phyloP scores from a whole-genome alignment of 1,284 basidiomycete species.

The Lentinula novae-zelandiae region DNA sequence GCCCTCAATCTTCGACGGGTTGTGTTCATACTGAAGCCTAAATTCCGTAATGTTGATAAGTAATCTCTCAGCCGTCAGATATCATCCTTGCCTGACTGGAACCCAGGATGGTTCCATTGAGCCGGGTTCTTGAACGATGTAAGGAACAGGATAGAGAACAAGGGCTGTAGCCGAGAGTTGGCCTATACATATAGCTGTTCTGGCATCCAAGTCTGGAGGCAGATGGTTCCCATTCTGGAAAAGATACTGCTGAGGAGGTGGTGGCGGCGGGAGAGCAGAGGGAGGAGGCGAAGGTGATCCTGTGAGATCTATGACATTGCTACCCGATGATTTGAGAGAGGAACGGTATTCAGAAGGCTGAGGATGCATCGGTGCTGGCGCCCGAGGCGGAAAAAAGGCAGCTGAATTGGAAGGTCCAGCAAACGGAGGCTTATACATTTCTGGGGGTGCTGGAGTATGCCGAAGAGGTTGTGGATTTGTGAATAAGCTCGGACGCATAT shows the following conservation, averaged over 20 bases:
- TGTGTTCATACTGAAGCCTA: constrained; percentile 70
- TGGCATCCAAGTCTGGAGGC: constrained; percentile 58
- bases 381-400: constrained; percentile 21
- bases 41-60: background rate
- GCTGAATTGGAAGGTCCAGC: constrained; percentile 36
- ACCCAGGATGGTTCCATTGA: constrained; percentile 64
- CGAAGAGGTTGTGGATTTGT: constrained; percentile 8
- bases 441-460: constrained; percentile 12
- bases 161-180: constrained; percentile 79
- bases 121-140: constrained; percentile 48
- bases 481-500: constrained; percentile 14
- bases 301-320: constrained; percentile 73
- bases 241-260: constrained; percentile 21
- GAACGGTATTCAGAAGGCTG: constrained; percentile 20
- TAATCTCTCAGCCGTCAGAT: background rate
- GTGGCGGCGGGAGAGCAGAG: constrained; percentile 27
- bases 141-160: constrained; percentile 81
- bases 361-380: constrained; percentile 18
- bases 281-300: constrained; percentile 57
- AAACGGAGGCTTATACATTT: constrained; percentile 45
- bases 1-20: constrained; percentile 48
- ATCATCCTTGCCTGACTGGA: constrained; percentile 37
- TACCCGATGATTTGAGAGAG: constrained; percentile 23
- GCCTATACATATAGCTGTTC: constrained; percentile 86
- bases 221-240: constrained; percentile 24